Evolutionary conservation across 768 basidiomycete genomes (phyloP).

Genomic region (Lyophyllum atratum): DNA sequence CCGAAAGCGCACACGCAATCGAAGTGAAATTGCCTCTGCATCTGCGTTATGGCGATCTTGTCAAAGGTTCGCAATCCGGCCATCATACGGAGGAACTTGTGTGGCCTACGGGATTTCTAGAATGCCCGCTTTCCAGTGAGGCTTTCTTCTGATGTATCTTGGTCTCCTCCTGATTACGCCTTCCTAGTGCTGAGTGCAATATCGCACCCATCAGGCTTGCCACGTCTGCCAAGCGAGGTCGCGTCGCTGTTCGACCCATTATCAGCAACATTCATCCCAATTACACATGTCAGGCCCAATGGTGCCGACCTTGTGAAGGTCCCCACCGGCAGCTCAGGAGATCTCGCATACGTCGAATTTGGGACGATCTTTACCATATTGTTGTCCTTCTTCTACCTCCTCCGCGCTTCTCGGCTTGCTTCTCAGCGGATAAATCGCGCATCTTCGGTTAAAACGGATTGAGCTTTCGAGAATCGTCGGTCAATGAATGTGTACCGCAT

Average conservation of each 20-base stretch:
- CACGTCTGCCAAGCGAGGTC: slow-evolving; percentile 15
- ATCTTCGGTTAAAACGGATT: slow-evolving; percentile 5
- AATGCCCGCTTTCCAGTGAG: slow-evolving; percentile 33
- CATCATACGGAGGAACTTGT: slow-evolving; percentile 31
- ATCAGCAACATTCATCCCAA: slow-evolving; percentile 19
- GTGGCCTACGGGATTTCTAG: slow-evolving; percentile 40
- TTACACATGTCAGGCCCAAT: slow-evolving; percentile 15
- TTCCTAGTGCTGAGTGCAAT: slow-evolving; percentile 4
- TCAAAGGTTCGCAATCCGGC: slow-evolving; percentile 13
- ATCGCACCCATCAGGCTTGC: not conserved
- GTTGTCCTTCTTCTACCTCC: slow-evolving; percentile 38
- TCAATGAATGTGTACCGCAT: not conserved
- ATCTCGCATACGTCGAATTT: slow-evolving; percentile 43
- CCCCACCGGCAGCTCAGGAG: slow-evolving; percentile 37
- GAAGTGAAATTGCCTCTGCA: slow-evolving; percentile 47
- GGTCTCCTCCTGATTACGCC: not conserved
- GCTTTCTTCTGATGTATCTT: not conserved
- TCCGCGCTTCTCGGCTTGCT: slow-evolving; percentile 27
- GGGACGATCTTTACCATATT: slow-evolving; percentile 41
- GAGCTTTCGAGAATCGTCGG: not conserved
- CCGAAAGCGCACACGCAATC: slow-evolving; percentile 12
- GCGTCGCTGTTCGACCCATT: slow-evolving; percentile 17
- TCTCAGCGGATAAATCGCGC: slow-evolving; percentile 6
- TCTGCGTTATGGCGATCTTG: slow-evolving; percentile 42
- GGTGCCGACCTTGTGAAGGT: slow-evolving; percentile 26